Evolutionary conservation across 106 monocot species (phyloP), one percentile per base, ranked within the genome.

Genomic region (Narthecium ossifragum): DNA sequence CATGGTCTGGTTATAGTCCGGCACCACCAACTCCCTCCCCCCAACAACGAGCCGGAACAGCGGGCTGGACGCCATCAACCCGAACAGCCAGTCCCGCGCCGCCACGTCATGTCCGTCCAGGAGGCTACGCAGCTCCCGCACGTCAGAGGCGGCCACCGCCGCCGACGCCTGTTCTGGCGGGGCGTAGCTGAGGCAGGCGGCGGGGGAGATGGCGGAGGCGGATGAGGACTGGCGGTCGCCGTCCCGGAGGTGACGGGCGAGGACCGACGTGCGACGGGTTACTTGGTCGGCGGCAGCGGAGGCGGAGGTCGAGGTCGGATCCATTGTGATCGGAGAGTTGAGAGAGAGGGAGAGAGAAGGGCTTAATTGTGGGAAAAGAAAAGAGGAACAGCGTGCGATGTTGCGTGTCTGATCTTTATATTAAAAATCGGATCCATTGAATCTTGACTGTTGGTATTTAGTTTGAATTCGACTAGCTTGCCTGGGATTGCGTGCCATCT

Each of bases 1-100:
- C 90, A 81, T 96, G 34, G 81, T 78, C 72, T 75, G 63, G 46
- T 80, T 78, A 54, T 90, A 90, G 64, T 94, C 90, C 10, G 94
- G 89, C 46, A 59, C 40, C 43, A 80, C 76, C 31, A 89, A 85
- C 10, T 54, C 68, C 61, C 48, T 69, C 1, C 50, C 76, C 17
- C 75, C 73, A 7, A 57, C 28, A 53, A 70, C 62, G 21, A 41
- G 34, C 26, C 31, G 72, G 11, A 90, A 96, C 34, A 96, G 71
- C 8, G 46, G 22, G 80, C 86, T 84, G 45, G 56, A 67, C 69
- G 83, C 86, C 80, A 96, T 96, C 30, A 86, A 10, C 46, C 66
- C 27, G 71, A 81, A 90, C 30, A 75, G 12, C 80, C 83, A 73
- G 47, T 96, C 86, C 29, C 96, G 60, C 25, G 37, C 65, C 60